Evolutionary conservation across 2,329 filamentous ascomycete species (phyloP).

Genomic region (Aspergillus flavus): DNA sequence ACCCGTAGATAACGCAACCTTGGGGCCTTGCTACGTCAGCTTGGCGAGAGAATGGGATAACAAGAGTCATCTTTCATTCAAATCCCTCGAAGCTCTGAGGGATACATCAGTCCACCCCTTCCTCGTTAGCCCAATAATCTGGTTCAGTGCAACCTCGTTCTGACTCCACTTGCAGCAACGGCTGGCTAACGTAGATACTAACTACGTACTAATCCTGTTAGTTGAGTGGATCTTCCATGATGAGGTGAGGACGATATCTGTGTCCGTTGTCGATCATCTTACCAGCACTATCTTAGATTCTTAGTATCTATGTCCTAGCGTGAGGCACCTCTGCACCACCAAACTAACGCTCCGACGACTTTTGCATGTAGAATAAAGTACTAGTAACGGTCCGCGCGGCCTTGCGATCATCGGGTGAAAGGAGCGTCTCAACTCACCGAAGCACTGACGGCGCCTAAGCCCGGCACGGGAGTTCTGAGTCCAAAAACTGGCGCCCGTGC

Average conservation of each 20-base stretch:
- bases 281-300: neutral
- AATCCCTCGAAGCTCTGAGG: neutral
- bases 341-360: neutral
- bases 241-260: neutral
- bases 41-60: neutral
- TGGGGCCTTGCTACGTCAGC: neutral
- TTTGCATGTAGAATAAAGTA: neutral
- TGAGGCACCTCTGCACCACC: neutral
- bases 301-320: neutral
- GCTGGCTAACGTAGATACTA: neutral
- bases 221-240: neutral
- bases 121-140: neutral
- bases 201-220: neutral
- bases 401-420: neutral
- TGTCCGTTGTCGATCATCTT: neutral
- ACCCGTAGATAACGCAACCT: neutral
- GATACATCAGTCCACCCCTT: neutral
- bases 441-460: neutral
- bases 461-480: neutral
- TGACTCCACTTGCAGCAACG: neutral
- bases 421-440: neutral
- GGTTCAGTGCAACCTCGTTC: neutral
- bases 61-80: neutral
- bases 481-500: conserved; percentile 2
- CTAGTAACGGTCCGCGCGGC: neutral